Evolutionary conservation across 2,329 filamentous ascomycete genomes (phyloP).

Genomic region (Calonectria fujianensis): DNA sequence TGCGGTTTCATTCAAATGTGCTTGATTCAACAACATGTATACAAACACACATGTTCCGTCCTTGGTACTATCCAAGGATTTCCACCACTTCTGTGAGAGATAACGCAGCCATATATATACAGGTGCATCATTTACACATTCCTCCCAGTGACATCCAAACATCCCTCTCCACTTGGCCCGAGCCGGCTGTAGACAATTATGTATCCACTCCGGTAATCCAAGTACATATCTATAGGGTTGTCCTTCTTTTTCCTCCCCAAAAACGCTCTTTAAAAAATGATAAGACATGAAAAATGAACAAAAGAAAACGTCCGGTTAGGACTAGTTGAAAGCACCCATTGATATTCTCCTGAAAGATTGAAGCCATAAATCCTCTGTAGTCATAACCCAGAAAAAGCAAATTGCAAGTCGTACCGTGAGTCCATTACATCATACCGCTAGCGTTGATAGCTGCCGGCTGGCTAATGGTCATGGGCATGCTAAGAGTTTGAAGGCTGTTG

Average conservation of each 20-base stretch:
- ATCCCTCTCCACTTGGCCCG: conserved; percentile 45
- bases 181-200: conserved; percentile 32
- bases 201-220: conserved; percentile 40
- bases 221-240: conserved; percentile 53
- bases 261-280: conserved; percentile 52
- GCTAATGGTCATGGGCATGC: conserved; percentile 80
- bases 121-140: conserved; percentile 50
- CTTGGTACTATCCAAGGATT: conserved; percentile 47
- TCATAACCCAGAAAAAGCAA: conserved; percentile 55
- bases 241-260: conserved; percentile 54
- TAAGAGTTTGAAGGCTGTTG: conserved; percentile 77
- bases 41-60: conserved; percentile 34
- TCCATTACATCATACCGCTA: conserved; percentile 66
- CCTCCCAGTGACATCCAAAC: conserved; percentile 34
- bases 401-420: conserved; percentile 51
- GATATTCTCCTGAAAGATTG: conserved; percentile 50
- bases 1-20: conserved; percentile 46
- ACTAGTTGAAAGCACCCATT: conserved; percentile 45
- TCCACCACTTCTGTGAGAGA: conserved; percentile 39
- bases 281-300: conserved; percentile 52
- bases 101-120: conserved; percentile 59
- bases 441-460: conserved; percentile 69
- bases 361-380: conserved; percentile 55
- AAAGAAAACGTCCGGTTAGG: conserved; percentile 51
- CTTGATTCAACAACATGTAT: conserved; percentile 41